Evolutionary conservation across 805 yeast genomes (phyloP).

Genomic region (Sugiyamaella americana): DNA sequence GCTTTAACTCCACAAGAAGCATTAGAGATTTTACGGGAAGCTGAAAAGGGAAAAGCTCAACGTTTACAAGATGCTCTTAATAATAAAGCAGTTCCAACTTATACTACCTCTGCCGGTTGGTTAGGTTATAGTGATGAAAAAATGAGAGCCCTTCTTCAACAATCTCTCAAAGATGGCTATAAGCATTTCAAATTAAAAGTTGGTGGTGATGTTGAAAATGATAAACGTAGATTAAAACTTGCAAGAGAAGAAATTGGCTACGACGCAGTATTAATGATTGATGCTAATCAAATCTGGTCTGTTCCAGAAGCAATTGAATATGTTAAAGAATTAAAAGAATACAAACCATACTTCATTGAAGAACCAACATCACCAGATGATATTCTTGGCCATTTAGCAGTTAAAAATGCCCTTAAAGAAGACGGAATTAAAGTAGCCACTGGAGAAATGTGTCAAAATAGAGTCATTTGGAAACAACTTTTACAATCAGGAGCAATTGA

Average conservation of each 20-base stretch:
- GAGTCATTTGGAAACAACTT: slow-evolving; percentile 29
- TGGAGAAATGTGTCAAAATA: slow-evolving; percentile 30
- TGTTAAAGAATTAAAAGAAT: slow-evolving; percentile 24
- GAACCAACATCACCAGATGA: slow-evolving; percentile 33
- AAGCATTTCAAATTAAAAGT: slow-evolving; percentile 36
- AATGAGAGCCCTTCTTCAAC: slow-evolving; percentile 30
- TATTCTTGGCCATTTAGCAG: slow-evolving; percentile 25
- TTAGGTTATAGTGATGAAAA: slow-evolving; percentile 36
- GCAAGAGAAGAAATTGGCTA: slow-evolving; percentile 29
- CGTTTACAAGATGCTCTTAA: slow-evolving; percentile 29
- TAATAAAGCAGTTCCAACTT: slow-evolving; percentile 36
- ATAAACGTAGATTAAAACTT: slow-evolving; percentile 30
- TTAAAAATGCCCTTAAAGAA: slow-evolving; percentile 25
- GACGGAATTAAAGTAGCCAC: slow-evolving; percentile 29
- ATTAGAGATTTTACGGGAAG: slow-evolving; percentile 27
- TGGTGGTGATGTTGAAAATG: slow-evolving; percentile 34
- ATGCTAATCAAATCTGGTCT: slow-evolving; percentile 31
- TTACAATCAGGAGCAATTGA: slow-evolving; percentile 26
- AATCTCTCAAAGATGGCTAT: slow-evolving; percentile 34
- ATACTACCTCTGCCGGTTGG: slow-evolving; percentile 41
- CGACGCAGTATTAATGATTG: slow-evolving; percentile 30
- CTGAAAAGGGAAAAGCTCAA: slow-evolving; percentile 28
- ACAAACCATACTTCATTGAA: slow-evolving; percentile 30
- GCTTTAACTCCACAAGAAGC: slow-evolving; percentile 38
- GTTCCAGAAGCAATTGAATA: slow-evolving; percentile 30